Evolutionary conservation across 179 eudicot genomes (phyloP).

Genomic region (Patellifolia procumbens): DNA sequence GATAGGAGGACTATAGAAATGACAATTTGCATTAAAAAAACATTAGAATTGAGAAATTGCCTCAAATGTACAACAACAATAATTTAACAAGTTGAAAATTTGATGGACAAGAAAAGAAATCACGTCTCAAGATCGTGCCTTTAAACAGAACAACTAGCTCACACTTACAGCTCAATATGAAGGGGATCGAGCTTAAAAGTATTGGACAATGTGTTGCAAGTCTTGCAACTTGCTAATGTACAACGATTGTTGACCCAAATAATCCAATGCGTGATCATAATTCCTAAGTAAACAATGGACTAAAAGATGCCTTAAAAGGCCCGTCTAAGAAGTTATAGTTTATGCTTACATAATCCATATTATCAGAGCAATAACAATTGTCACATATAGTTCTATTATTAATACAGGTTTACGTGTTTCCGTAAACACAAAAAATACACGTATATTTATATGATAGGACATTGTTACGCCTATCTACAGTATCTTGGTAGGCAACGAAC

Average conservation of each 20-base stretch:
- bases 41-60: not conserved
- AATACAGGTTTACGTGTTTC: too few species aligned
- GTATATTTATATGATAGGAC: too few species aligned
- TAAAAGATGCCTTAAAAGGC: not conserved
- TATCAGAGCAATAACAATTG: too few species aligned
- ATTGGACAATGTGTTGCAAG: not conserved
- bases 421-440: too few species aligned
- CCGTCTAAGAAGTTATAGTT: too few species aligned
- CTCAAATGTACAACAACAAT: not conserved
- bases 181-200: not conserved
- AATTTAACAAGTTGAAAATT: too few species aligned
- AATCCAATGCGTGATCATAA: not conserved
- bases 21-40: too few species aligned
- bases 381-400: too few species aligned
- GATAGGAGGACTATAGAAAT: too few species aligned
- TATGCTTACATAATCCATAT: too few species aligned
- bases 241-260: not conserved
- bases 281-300: not conserved
- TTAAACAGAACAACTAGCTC: not conserved
- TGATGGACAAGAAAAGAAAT: not conserved
- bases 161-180: conserved; percentile 8
- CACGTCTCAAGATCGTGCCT: not conserved
- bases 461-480: too few species aligned
- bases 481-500: too few species aligned
- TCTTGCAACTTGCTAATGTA: not conserved